phyloP scores from a whole-genome alignment of 2,329 filamentous ascomycete species.

The Trichoderma harzianum region DNA sequence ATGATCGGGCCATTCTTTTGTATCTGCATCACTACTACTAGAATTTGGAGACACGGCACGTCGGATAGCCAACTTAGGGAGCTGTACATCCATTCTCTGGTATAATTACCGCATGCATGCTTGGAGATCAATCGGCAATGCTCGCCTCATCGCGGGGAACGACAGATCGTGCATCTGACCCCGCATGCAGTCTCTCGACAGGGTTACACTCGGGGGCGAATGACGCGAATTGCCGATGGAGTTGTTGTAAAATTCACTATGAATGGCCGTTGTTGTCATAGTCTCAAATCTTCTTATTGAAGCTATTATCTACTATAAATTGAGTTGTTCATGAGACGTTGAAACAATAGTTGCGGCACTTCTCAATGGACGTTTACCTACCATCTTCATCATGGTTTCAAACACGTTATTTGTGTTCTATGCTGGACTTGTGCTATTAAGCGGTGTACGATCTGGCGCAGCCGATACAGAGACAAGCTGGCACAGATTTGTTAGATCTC shows the following conservation, averaged over 20 bases:
- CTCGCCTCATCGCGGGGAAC: background rate
- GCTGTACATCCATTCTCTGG: background rate
- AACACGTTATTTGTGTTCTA: background rate
- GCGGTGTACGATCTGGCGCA: background rate
- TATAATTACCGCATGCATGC: background rate
- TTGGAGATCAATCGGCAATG: background rate
- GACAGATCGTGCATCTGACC: background rate
- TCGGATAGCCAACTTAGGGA: background rate
- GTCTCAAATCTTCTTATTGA: background rate
- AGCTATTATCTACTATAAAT: background rate
- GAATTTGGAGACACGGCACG: background rate
- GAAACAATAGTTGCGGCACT: background rate
- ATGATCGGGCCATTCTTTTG: background rate
- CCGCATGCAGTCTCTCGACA: background rate
- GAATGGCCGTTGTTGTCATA: background rate
- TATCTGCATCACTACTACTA: background rate
- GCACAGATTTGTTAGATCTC: background rate
- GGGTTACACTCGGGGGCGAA: constrained; percentile 12
- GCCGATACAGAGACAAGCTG: background rate
- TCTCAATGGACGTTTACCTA: background rate
- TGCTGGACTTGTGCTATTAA: background rate
- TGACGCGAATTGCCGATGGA: constrained; percentile 2
- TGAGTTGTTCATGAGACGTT: background rate
- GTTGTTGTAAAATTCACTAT: background rate
- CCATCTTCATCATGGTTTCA: background rate